Base-by-base conservation (phyloP, 2,329 filamentous ascomycete genomes). In the Fusarium succisae region DNA sequence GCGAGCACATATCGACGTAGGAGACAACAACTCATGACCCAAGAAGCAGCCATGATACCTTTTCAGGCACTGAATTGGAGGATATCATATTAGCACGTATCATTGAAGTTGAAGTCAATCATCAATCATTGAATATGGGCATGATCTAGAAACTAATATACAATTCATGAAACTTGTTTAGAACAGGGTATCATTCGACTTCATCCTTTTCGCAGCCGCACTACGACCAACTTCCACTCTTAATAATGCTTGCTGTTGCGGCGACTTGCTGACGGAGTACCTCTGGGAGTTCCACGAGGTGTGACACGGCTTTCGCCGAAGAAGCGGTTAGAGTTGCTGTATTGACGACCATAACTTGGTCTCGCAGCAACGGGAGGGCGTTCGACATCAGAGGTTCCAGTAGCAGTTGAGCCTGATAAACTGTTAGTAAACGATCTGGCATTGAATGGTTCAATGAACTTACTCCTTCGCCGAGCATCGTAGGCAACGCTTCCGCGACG, bases 291-390 rank as follows among this genome's bases (percentile, higher is more conserved):
- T 9, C 74, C 77, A 22, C 80, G 77, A 10, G 83, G 83, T 4
- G 83, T 84, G 2, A 84, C 82, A 30, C 83, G 81, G 44, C 74
- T 83, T 75, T 84, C 83, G 3, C 83, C 83, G 53, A 84, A 84
- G 78, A 84, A 84, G 18, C 83, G 82, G 47, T 83, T 69, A 44
- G 83, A 80, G 58, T 84, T 82, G 63, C 82, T 84, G 75, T 80
- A 84, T 12, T 78, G 74, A 2, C 82, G 80, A 4, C 72, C 70
- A 6, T 72, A 66, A 5, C 53, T 71, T 2, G 77, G 74, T 7
- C 78, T 75, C 3, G 60, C 51, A 22, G 67, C 45, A 3, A 65
- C 66, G 4, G 67, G 59, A 0, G 77, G 70, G 9, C 76, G 76
- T 11, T 75, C 68, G 3, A 59, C 20, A 17, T 70, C 67, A 0